Percentiles rank a stretch among this genome's conserved stretches.
phyloP scores from a whole-genome alignment of 164 flowering plant species.

The Vitis riparia region DNA sequence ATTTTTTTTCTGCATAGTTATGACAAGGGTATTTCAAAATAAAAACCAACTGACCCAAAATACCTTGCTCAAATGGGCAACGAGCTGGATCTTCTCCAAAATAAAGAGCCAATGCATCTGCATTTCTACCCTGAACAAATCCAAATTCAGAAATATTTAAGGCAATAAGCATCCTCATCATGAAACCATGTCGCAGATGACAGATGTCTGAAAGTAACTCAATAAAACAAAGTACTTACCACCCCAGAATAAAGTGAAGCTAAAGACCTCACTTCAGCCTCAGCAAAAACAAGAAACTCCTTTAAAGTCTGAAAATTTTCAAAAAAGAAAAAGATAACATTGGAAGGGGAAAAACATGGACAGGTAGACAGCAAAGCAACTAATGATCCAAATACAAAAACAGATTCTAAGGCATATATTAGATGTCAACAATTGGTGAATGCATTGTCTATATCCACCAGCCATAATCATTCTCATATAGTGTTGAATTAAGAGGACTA shows the following conservation, averaged over 20 bases:
- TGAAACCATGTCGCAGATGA: not conserved
- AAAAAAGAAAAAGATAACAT: not conserved
- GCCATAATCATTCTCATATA: too few relatives aligned
- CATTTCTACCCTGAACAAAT: slow-evolving; percentile 78
- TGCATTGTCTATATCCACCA: too few relatives aligned
- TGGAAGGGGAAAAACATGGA: not conserved
- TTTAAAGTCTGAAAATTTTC: slow-evolving; percentile 58
- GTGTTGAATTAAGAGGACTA: too few relatives aligned
- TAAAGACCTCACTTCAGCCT: slow-evolving; percentile 87
- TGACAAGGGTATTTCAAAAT: too few relatives aligned
- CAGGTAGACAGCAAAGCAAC: too few relatives aligned
- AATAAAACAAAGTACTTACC: slow-evolving; percentile 47
- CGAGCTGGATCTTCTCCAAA: slow-evolving; percentile 98
- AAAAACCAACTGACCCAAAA: not conserved
- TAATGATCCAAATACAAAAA: too few relatives aligned
- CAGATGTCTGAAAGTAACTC: not conserved
- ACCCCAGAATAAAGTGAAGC: slow-evolving; percentile 81
- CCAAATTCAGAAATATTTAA: slow-evolving; percentile 11
- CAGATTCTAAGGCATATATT: too few relatives aligned
- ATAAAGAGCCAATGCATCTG: slow-evolving; percentile 82
- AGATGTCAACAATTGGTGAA: too few relatives aligned
- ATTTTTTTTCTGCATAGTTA: too few relatives aligned
- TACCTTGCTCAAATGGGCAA: slow-evolving; percentile 98
- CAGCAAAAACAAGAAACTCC: slow-evolving; percentile 78
- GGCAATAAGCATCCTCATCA: not conserved